Evolutionary conservation across 2,329 filamentous ascomycete genomes (phyloP), one percentile per base, ranked within the genome.

Genomic region (Paraphaeosphaeria minitans): DNA sequence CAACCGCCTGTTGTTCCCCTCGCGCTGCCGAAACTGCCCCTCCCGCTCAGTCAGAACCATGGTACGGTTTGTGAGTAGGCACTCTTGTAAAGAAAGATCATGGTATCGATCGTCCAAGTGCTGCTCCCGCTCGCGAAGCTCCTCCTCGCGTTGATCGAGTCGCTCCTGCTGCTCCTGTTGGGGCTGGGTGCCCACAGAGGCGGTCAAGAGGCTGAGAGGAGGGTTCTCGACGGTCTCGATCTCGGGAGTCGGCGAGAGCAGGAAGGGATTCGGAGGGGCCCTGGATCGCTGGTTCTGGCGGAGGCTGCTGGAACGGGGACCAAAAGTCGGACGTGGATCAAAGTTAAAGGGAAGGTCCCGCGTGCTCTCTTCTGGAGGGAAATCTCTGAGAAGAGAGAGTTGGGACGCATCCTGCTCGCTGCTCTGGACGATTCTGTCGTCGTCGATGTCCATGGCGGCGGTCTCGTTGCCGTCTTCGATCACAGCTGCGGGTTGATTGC

Each of bases 61-160:
- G 27, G 58, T 53, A 12, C 51, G 46, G 12, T 48, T 46, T 0
- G 37, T 22, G 3, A 58, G 22, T 16, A 27, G 16, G 2, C 37
- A 12, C 48, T 55, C 46, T 27, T 4, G 14, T 16, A n/a, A 16
- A 7, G 5, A 7, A 7, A 39, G 37, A n/a, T 9, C 16, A 2
- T 39, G 37, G 7, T n/a, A 16, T 7, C 31, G 45, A 12, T 45
- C 37, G 7, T 46, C n/a, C 19, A 52, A 7, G 5, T 22, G 41
- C 21, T 16, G 24, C 22, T 49, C 33, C 14, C 31, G 24, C 50
- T 53, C 43, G 5, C 8, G 19, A 14, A 55, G 52, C 21, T 55
- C 43, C 19, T 39, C 47, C 42, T 55, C 52, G 29, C 52, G 42
- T 29, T 24, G 29, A 19, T 37, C 29, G 19, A 55, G 52, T 4